Conservation (phyloP, 2,329 filamentous ascomycete species). For the Hypoxylon sp. region DNA sequence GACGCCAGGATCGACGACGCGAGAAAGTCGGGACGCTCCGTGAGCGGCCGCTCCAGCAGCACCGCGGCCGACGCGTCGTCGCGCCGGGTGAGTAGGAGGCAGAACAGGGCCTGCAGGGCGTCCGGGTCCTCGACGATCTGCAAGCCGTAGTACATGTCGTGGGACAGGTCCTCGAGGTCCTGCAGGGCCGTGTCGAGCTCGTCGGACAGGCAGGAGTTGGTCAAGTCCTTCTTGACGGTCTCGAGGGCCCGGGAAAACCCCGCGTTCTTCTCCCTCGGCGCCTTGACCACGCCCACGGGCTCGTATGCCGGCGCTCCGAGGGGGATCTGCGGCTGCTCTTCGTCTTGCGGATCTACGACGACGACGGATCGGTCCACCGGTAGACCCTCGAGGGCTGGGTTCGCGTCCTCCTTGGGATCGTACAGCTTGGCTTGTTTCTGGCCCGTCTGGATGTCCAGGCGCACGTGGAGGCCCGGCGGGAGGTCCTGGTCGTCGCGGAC, state of each 20-base stretch:
- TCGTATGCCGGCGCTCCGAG: constrained; percentile 68
- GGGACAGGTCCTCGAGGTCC: constrained; percentile 71
- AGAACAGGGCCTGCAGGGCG: constrained; percentile 67
- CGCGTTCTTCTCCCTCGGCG: constrained; percentile 57
- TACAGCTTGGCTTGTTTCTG: constrained; percentile 75
- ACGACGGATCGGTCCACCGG: constrained; percentile 66
- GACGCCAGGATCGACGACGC: constrained; percentile 69
- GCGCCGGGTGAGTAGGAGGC: constrained; percentile 61
- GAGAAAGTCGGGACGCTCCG: constrained; percentile 56
- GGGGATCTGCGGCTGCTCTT: constrained; percentile 53
- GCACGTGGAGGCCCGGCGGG: constrained; percentile 73
- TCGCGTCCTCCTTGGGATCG: constrained; percentile 62
- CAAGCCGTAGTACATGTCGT: constrained; percentile 77
- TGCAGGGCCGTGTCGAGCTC: constrained; percentile 64
- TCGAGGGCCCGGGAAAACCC: constrained; percentile 62
- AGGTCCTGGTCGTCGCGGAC: constrained; percentile 74
- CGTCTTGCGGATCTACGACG: constrained; percentile 64
- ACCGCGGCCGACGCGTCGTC: constrained; percentile 42
- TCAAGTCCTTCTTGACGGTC: constrained; percentile 62
- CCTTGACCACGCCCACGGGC: constrained; percentile 66
- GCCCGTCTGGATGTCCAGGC: constrained; percentile 73
- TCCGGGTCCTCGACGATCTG: constrained; percentile 69
- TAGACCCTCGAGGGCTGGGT: constrained; percentile 61
- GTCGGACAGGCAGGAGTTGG: constrained; percentile 40
- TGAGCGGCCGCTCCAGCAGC: constrained; percentile 39